These are phyloP conservation scores for Fusarium continuum DNA, from an alignment of 2,329 filamentous ascomycete genomes.

Conservation along the genomic window DNA sequence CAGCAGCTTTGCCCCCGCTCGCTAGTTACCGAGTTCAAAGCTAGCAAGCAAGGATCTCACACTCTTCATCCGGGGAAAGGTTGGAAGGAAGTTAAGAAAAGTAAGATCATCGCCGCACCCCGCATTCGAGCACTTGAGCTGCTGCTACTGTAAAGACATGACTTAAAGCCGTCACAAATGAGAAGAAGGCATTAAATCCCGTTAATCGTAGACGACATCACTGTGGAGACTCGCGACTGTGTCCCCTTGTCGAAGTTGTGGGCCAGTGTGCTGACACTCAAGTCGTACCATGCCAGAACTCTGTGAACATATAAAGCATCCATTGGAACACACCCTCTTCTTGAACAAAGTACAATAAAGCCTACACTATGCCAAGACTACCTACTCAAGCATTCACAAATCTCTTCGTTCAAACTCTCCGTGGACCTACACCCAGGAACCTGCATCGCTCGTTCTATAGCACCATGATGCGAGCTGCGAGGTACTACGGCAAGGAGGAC, in stretches of 20 bases:
- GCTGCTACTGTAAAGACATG: neutral
- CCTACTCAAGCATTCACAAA: neutral
- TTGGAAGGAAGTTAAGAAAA: conserved; percentile 5
- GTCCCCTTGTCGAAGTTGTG: neutral
- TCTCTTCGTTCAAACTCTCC: no score
- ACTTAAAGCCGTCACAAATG: neutral
- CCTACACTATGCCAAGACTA: neutral
- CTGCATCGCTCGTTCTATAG: conserved; percentile 7
- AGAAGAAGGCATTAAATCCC: neutral
- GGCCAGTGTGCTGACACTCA: conserved; percentile 27
- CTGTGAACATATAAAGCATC: conserved; percentile 21
- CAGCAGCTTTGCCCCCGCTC: conserved; percentile 15
- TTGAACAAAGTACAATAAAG: neutral
- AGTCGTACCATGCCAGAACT: conserved; percentile 22
- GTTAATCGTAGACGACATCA: neutral
- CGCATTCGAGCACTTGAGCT: neutral
- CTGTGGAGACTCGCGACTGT: conserved; percentile 11
- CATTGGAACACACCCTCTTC: neutral
- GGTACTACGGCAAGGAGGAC: conserved; percentile 65
- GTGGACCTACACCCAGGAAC: neutral
- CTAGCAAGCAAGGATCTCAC: conserved; percentile 5
- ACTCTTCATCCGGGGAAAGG: neutral
- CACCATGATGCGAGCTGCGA: conserved; percentile 64
- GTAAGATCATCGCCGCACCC: conserved; percentile 22
- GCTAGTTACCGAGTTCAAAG: neutral